Evolutionary conservation across 257 asterid genomes (phyloP), one percentile per base, ranked within the genome.

Genomic region (Marsdenia floribunda): DNA sequence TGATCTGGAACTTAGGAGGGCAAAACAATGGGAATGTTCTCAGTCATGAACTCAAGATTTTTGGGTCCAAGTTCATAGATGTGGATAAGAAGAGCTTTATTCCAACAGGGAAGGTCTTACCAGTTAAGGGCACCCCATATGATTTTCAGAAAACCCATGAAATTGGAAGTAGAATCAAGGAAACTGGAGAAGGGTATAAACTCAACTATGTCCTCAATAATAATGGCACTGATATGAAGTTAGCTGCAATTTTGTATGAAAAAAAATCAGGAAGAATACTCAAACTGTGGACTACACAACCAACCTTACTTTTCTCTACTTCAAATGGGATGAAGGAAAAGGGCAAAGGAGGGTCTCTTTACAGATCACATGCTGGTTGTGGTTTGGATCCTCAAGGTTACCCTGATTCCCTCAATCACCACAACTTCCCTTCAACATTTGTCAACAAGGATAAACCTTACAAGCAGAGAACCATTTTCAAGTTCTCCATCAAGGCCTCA

Each of bases 1-100:
- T 74, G 47, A 52, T n/a, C 42, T 69, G 75, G 73, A 77, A 81
- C 81, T 73, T 81, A 59, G 84, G 71, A 38, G 84, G 82, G 15
- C 79, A 81, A 26, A 63, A 37, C 60, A 81, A 79, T 71, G 79
- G 79, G 50, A 46, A 73, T 57, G 65, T 81, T 35, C 33, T 81
- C 21, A 73, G 77, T 40, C 75, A 81, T 14, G 78, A 65, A 21
- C 13, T 81, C 75, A 76, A 77, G 65, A 73, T 81, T 15, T 81
- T 81, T 37, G 74, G 71, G 11, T 77, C 79, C 40, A 67, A 61
- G 35, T 65, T 73, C 59, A 74, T 80, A 7, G 71, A 60, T 12
- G 70, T 70, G 21, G 60, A 68, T 15, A 37, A 52, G 0, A 22
- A 47, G 24, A 53, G 54, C 42, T 71, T 52, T n/a, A 52, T 80